These are phyloP conservation scores for Logfia minima DNA, from an alignment of 129 eudicot genomes.

Conservation along the genomic window DNA sequence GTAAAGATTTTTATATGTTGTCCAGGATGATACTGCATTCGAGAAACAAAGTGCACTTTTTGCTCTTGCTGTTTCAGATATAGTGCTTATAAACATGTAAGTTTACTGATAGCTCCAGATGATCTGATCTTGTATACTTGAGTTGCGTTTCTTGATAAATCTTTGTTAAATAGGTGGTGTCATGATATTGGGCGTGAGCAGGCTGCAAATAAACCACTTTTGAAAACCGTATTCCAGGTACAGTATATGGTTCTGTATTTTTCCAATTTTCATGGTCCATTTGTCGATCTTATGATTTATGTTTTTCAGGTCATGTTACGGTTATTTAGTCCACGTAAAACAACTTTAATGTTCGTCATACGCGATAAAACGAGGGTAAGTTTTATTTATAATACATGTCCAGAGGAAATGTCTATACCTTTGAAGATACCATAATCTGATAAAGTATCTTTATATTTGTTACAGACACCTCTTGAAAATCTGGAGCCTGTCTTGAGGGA, in stretches of 20 bases:
- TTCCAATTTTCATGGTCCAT: neutral
- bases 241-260: neutral
- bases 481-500: constrained; percentile 93
- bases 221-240: constrained; percentile 94
- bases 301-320: constrained; percentile 90
- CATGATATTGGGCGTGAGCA: constrained; percentile 97
- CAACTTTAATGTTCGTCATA: constrained; percentile 93
- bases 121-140: constrained; percentile 2
- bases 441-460: constrained; percentile 17
- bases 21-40: constrained; percentile 94
- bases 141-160: neutral
- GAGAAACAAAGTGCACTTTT: constrained; percentile 97
- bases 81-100: constrained; percentile 97
- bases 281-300: constrained; percentile 5
- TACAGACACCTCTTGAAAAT: constrained; percentile 89
- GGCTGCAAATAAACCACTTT: constrained; percentile 92
- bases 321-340: constrained; percentile 97
- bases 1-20: neutral
- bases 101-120: constrained; percentile 26
- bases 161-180: constrained; percentile 63
- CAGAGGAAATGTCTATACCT: neutral
- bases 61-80: constrained; percentile 97
- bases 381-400: constrained; percentile 5
- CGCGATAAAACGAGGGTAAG: constrained; percentile 98
- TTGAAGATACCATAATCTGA: constrained; percentile 15